Conservation (phyloP, 345 rosid species). For the Eucalyptus globulus region DNA sequence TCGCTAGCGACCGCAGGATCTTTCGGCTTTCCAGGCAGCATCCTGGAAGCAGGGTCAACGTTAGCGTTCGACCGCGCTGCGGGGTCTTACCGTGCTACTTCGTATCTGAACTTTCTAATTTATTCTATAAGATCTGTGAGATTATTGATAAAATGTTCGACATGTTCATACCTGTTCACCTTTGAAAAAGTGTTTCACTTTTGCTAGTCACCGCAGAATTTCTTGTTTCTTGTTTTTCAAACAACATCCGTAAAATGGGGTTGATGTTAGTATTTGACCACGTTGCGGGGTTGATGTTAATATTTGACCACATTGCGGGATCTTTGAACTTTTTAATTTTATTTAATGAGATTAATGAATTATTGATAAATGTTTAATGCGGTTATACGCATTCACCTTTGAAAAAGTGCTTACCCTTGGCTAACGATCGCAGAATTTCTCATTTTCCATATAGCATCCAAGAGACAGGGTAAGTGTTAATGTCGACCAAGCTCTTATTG, state of each 20-base stretch:
- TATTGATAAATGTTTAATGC: too few relatives aligned
- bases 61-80: not conserved
- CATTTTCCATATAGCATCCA: too few relatives aligned
- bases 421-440: fast-evolving
- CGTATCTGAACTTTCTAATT: not conserved
- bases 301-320: too few relatives aligned
- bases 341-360: too few relatives aligned
- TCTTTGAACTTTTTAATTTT: too few relatives aligned
- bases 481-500: too few relatives aligned
- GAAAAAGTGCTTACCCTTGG: too few relatives aligned
- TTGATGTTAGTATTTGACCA: not conserved
- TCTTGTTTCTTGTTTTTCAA: not conserved
- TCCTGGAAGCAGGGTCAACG: not conserved
- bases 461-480: too few relatives aligned
- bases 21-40: not conserved
- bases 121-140: fast-evolving
- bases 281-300: too few relatives aligned
- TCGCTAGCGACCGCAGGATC: not conserved
- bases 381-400: fast-evolving
- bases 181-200: not conserved
- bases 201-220: not conserved
- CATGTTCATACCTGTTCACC: not conserved
- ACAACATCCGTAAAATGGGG: not conserved
- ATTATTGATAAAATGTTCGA: not conserved
- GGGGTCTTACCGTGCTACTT: not conserved